Conservation (phyloP, 2,329 filamentous ascomycete genomes). For the Rosellinia necatrix region DNA sequence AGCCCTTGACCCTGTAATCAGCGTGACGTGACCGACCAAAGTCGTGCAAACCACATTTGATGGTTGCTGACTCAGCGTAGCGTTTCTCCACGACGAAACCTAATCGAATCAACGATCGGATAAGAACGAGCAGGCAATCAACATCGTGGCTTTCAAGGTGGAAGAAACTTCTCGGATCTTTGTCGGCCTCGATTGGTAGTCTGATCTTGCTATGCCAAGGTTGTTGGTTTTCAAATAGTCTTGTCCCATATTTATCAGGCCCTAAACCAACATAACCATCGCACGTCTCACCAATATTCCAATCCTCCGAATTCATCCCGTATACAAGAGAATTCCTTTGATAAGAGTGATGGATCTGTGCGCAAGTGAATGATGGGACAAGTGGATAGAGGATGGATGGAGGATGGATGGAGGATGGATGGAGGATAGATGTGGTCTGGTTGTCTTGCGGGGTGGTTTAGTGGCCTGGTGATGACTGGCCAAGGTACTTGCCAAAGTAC, state of each 20-base stretch:
- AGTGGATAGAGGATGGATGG: too few relatives aligned
- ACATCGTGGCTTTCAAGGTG: conserved; percentile 10
- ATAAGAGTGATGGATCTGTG: too few relatives aligned
- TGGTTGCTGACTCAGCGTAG: not conserved
- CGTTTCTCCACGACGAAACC: not conserved
- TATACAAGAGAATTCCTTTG: too few relatives aligned
- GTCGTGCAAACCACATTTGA: not conserved
- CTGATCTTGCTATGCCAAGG: conserved; percentile 8
- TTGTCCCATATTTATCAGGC: too few relatives aligned
- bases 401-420: too few relatives aligned
- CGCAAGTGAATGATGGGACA: too few relatives aligned
- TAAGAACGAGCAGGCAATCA: not conserved
- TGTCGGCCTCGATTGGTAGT: not conserved
- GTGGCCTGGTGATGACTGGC: too few relatives aligned
- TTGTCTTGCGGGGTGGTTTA: too few relatives aligned
- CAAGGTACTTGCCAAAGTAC: too few relatives aligned
- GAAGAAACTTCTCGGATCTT: not conserved
- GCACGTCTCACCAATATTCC: not conserved
- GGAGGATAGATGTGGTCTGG: too few relatives aligned
- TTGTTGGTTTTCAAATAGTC: not conserved
- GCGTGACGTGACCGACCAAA: not conserved
- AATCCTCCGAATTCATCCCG: too few relatives aligned
- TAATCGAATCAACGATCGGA: not conserved
- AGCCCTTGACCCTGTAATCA: conserved; percentile 6
- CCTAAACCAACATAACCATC: not conserved